Conservation (phyloP, 331 rosid species). For the Acacia concinna region DNA sequence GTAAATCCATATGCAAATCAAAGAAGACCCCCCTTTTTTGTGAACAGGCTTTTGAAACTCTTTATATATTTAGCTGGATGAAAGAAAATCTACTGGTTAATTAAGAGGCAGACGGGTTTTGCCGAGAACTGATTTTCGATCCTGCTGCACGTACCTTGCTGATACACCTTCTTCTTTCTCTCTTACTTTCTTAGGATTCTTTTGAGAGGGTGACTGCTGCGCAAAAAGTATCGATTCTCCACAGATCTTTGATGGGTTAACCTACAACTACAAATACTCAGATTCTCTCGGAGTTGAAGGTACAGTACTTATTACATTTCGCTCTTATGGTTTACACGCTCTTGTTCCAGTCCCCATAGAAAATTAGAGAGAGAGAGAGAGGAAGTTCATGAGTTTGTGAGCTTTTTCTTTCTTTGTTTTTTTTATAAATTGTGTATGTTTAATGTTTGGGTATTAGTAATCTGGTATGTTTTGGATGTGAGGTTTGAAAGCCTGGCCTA, state of each 20-base stretch:
- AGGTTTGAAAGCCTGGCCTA: slow-evolving; percentile 21
- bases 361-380: no score
- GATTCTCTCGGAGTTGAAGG: slow-evolving; percentile 22
- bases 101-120: not conserved
- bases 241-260: slow-evolving; percentile 35
- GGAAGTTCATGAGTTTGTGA: not conserved
- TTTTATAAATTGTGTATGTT: not conserved
- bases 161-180: slow-evolving; percentile 19
- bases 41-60: not conserved
- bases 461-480: slow-evolving; percentile 25
- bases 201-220: not conserved
- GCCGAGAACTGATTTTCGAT: not conserved
- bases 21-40: not conserved
- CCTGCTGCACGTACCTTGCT: not conserved
- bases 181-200: slow-evolving; percentile 3
- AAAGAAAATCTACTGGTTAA: not conserved
- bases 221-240: slow-evolving; percentile 16
- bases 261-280: not conserved
- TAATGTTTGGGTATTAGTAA: not conserved
- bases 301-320: not conserved
- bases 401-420: not conserved
- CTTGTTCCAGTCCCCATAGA: not conserved
- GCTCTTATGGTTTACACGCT: not conserved
- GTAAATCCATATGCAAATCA: not conserved
- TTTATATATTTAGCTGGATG: not conserved